These are phyloP conservation scores for Coemansia sp. DNA, from an alignment of 192 early-diverging fungal genomes.

Conservation along the genomic window DNA sequence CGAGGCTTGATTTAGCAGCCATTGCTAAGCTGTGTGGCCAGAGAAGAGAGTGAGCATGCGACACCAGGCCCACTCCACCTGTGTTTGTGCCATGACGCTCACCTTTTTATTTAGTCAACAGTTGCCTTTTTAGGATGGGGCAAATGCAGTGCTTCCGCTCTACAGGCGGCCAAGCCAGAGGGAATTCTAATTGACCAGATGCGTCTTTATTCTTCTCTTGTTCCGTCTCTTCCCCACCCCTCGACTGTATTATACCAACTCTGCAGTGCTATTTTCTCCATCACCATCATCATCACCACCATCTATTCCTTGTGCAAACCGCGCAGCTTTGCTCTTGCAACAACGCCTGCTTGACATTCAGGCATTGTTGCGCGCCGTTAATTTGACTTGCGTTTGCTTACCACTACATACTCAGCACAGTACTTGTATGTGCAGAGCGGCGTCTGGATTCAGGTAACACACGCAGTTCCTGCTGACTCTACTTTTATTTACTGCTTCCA, in stretches of 20 bases:
- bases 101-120: neutral
- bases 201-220: neutral
- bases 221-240: neutral
- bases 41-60: neutral
- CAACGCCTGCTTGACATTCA: neutral
- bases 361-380: neutral
- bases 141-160: constrained; percentile 6
- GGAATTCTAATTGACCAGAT: neutral
- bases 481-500: constrained; percentile 11
- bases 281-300: neutral
- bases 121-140: constrained; percentile 8
- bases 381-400: constrained; percentile 3
- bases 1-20: neutral
- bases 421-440: constrained; percentile 9
- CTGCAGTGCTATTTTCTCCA: too few species aligned
- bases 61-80: neutral
- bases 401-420: constrained; percentile 3
- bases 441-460: constrained; percentile 32
- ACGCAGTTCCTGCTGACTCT: constrained; percentile 12
- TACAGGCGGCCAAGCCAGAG: neutral
- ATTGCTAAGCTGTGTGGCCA: neutral
- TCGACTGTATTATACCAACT: too few species aligned
- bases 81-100: neutral
- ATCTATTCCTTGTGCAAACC: neutral
- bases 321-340: neutral